Evolutionary conservation across 768 basidiomycete species (phyloP), one percentile per base, ranked within the genome.

Genomic region (Calocybe indica): DNA sequence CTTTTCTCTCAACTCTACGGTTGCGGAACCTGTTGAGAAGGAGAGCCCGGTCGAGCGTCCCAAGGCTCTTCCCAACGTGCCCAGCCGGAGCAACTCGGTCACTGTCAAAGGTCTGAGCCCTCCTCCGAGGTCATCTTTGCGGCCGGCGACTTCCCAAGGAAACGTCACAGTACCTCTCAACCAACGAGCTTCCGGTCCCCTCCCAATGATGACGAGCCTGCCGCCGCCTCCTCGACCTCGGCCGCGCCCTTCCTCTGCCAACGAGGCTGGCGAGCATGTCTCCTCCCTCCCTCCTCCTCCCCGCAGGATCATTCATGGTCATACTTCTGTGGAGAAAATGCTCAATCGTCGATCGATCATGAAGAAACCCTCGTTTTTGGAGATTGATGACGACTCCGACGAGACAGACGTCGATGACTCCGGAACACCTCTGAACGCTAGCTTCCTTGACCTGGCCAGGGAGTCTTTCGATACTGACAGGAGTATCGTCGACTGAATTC

Each of bases 361-460:
- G 67, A 72, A 72, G 57, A 84, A 85, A 57, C 80, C 85, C 13
- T 86, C 84, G 1, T 88, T 88, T 61, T 66, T 88, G 41, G 83
- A 86, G 33, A 84, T 88, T 49, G 82, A 76, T 47, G 76, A 75
- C 40, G 75, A 76, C 6, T 62, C 62, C 13, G 70, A 73, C 35
- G 52, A 57, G 48, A 59, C 60, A 35, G 65, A 69, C 39, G 58
- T 60, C 14, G 62, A 66, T 34, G 44, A 46, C 35, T 45, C 48
- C 8, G 58, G 51, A 38, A 59, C 57, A 22, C 54, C 54, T 49
- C 54, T 55, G 13, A 53, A 60, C 45, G 64, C 56, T 39, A 80
- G 78, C 58, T 80, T 80, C 53, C 59, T 80, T 47, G 74, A 80
- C 55, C 62, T 79, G 42, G 72, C 72, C 13, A 57, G 77, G 32